Evolutionary conservation across 2,329 filamentous ascomycete species (phyloP), one percentile per base, ranked within the genome.

Genomic region (Colletotrichum liriopes): DNA sequence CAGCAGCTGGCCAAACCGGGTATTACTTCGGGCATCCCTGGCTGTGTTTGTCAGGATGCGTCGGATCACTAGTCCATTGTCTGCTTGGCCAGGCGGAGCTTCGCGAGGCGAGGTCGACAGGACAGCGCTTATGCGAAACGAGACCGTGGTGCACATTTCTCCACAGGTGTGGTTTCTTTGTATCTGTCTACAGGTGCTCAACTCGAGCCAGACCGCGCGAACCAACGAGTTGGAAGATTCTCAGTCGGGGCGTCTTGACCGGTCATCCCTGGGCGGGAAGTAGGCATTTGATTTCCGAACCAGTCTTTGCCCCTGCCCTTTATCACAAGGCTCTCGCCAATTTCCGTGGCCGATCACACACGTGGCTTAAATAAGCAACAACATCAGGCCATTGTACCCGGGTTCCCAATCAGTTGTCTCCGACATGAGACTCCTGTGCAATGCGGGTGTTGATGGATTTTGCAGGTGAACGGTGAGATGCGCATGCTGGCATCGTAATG

Each of bases 11-110:
- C 61, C 54, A 37, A 60, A 39, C 62, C 37, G 52, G 18, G 18
- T n/a, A 16, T n/a, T 11, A 7, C 23, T 41, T 39, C 65, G 14
- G 58, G 14, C 37, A 23, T 52, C 23, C 26, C 18, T 45, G 37
- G 39, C 64, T 37, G 18, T 56, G 35, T 62, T 62, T 55, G 49
- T 67, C 56, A 55, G 61, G 43, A 51, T 58, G 68, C 64, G 68
- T 54, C 47, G 41, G 51, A 26, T 49, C 55, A 63, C 58, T 32
- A 14, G 45, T 29, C 43, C 37, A 58, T 45, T 23, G 55, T 23
- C 35, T 35, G 26, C 39, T 18, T 41, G 23, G 26, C 58, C 52
- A 55, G 52, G 14, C 45, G 45, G 16, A 41, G 35, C 23, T 63
- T 52, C 14, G 45, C 45, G 45, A 39, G 32, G 45, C 52, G 55